Percentiles rank a stretch among this genome's conserved stretches.
These are phyloP conservation scores for Fraxinus pennsylvanica DNA, from an alignment of 257 asterid species.

Conservation along the genomic window DNA sequence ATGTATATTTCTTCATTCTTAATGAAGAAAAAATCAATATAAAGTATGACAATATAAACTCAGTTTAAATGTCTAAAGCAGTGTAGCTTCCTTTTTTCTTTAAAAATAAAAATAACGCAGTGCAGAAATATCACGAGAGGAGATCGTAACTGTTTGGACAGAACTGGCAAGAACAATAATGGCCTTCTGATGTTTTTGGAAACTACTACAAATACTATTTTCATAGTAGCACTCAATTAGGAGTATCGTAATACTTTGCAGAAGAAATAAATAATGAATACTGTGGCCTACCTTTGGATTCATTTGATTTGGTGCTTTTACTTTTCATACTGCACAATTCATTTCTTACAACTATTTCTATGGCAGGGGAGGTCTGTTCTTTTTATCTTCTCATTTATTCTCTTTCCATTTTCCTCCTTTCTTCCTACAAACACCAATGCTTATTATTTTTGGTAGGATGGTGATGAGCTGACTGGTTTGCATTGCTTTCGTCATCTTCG, in stretches of 20 bases:
- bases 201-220: not conserved
- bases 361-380: not conserved
- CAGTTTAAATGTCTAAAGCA: not conserved
- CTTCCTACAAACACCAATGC: slow-evolving; percentile 1
- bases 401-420: slow-evolving; percentile 1
- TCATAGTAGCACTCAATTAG: not conserved
- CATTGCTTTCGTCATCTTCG: slow-evolving; percentile 97
- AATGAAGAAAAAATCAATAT: not conserved
- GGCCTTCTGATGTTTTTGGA: not conserved
- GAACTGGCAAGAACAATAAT: not conserved
- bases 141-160: not conserved
- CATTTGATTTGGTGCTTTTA: not conserved
- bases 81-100: not conserved
- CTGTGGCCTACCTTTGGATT: not conserved
- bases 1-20: not conserved
- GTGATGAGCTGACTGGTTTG: slow-evolving; percentile 90
- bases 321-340: not conserved
- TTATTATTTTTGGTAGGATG: slow-evolving; percentile 55
- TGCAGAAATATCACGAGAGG: not conserved
- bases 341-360: not conserved
- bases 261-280: not conserved
- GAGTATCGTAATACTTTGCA: not conserved
- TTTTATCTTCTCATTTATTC: slow-evolving; percentile 5
- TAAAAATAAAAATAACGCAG: not conserved
- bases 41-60: not conserved